Conservation (phyloP, 1,284 basidiomycete species). For the Ceratobasidium sp. region DNA sequence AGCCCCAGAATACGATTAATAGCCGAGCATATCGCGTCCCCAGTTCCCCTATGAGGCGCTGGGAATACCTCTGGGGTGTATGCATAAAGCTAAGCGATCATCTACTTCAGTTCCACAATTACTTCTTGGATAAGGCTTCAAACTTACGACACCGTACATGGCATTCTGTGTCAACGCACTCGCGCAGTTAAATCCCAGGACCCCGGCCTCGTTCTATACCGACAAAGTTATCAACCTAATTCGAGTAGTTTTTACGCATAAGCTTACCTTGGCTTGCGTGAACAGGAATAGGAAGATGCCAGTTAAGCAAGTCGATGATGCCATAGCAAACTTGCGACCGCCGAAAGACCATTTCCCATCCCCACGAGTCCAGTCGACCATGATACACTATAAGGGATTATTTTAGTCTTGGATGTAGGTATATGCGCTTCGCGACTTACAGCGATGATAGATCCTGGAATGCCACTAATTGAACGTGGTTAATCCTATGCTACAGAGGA, state of each 20-base stretch:
- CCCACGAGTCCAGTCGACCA: slow-evolving; percentile 66
- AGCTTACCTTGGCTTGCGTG: slow-evolving; percentile 63
- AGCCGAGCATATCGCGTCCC: slow-evolving; percentile 69
- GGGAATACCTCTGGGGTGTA: slow-evolving; percentile 77
- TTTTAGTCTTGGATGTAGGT: not conserved
- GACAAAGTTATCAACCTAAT: not conserved
- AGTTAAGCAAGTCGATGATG: slow-evolving; percentile 65
- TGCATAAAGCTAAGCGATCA: slow-evolving; percentile 61
- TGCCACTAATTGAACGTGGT: slow-evolving; percentile 62
- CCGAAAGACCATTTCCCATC: slow-evolving; percentile 58
- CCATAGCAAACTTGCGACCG: slow-evolving; percentile 68
- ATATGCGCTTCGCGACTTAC: slow-evolving; percentile 56
- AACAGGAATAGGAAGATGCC: slow-evolving; percentile 73
- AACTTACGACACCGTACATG: slow-evolving; percentile 75
- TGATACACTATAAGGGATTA: slow-evolving; percentile 54
- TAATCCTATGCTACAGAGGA: slow-evolving; percentile 49
- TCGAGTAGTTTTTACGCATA: not conserved
- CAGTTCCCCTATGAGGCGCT: slow-evolving; percentile 72
- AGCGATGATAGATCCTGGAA: slow-evolving; percentile 72
- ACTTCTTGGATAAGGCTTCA: not conserved
- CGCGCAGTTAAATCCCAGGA: slow-evolving; percentile 69
- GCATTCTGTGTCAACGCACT: slow-evolving; percentile 66
- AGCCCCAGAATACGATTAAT: slow-evolving; percentile 70
- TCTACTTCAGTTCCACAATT: not conserved
- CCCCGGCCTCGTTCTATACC: slow-evolving; percentile 57